Evolutionary conservation across 139 green algal genomes (phyloP), one percentile per base, ranked within the genome.

Genomic region (Haematococcus sp.): DNA sequence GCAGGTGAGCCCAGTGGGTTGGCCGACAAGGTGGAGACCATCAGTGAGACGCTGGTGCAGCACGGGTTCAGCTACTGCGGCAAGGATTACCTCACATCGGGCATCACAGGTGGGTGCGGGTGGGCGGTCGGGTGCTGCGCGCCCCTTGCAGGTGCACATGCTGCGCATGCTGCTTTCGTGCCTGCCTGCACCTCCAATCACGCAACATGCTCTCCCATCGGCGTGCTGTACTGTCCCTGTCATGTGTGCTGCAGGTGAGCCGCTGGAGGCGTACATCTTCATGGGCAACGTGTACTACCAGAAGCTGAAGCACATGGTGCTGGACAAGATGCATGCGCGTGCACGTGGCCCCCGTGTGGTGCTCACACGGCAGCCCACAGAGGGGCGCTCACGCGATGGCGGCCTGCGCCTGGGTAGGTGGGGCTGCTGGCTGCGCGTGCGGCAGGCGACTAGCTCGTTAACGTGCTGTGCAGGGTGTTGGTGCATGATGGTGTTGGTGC

Each of bases 271-370:
- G 11, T 97, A 95, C 89, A 98, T 99, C 80, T 99, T 98, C 89
- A 98, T 98, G 91, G 96, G 96, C 3, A 93, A 93, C 15, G 91
- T 98, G 11, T 99, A 99, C 83, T 99, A 99, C 83, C 96, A 99
- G 84, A 98, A 98, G 89, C 91, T 99, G 15, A 99, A 99, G 91
- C 96, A 99, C 83, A 99, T 99, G 96, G 96, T 99, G 73, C 77
- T 98, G 66, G 96, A 99, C 82, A 99, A 99, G 88, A 97, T 99
- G 93, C 96, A 99, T 78, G 94, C 96, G 9, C 79, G 96, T 13
- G 83, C 91, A 7, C 77, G 87, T 0, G 93, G 93, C 3, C 93
- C 93, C 0, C 77, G 91, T 7, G 90, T 98, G 40, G 90, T 98
- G 61, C 89, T 99, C 20, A 99, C 96, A 15, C 79, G 96, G 15